A percentile compares a stretch with the other conserved stretches of the same genome.
Evolutionary conservation across 768 basidiomycete genomes (phyloP).

Genomic region (Termitomyces sp.): DNA sequence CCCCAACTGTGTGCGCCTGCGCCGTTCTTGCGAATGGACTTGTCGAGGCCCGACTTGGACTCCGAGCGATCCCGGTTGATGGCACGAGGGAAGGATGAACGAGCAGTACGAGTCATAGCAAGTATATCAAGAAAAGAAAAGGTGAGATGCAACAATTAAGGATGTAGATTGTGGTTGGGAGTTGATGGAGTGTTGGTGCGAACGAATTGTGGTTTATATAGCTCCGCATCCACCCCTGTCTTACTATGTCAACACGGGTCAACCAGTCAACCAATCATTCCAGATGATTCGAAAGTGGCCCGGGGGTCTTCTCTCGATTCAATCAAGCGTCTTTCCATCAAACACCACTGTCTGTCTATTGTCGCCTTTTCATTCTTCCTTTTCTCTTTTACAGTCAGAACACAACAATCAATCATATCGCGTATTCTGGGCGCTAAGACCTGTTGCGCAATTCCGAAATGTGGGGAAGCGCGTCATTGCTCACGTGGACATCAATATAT

Average conservation of each 20-base stretch:
- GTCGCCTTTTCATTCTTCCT: background rate
- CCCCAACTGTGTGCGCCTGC: conserved; percentile 89
- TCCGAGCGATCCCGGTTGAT: conserved; percentile 74
- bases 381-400: no score
- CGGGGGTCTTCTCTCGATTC: background rate
- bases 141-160: background rate
- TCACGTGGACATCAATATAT: conserved; percentile 7
- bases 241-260: conserved; percentile 16
- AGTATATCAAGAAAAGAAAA: background rate
- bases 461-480: conserved; percentile 10
- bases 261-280: conserved; percentile 15
- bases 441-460: background rate
- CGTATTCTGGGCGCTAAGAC: background rate
- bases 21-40: conserved; percentile 72
- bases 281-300: conserved; percentile 8
- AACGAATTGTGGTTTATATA: conserved; percentile 18
- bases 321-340: background rate
- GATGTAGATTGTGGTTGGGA: conserved; percentile 3
- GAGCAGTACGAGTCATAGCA: conserved; percentile 85
- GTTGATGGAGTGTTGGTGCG: background rate
- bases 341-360: background rate
- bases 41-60: conserved; percentile 73
- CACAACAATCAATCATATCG: background rate
- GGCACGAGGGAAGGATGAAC: conserved; percentile 68
- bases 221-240: conserved; percentile 14